Conservation (phyloP, 2,329 filamentous ascomycete genomes). For the Pyrenophora seminiperda region DNA sequence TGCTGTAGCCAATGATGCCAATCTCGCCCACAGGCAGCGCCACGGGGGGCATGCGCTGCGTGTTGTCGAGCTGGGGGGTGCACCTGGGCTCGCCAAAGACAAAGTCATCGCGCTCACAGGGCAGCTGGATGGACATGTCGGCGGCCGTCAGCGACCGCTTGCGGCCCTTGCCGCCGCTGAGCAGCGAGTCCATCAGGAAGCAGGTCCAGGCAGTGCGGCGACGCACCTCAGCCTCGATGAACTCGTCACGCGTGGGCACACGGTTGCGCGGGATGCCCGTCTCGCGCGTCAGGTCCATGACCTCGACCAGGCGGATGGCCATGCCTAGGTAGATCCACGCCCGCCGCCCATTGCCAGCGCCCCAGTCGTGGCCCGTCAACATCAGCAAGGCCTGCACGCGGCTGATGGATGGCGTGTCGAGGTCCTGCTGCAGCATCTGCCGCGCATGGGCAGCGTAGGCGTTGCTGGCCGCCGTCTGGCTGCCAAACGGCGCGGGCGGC, state of each 20-base stretch:
- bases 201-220: constrained; percentile 51
- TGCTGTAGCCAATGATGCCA: constrained; percentile 48
- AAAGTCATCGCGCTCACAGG: constrained; percentile 48
- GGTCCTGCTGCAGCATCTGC: constrained; percentile 48
- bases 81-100: constrained; percentile 48
- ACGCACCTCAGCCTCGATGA: constrained; percentile 50
- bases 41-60: constrained; percentile 36
- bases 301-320: constrained; percentile 49
- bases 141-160: constrained; percentile 41
- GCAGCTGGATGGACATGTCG: constrained; percentile 49
- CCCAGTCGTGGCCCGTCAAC: constrained; percentile 55
- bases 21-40: constrained; percentile 40
- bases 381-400: constrained; percentile 50
- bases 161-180: constrained; percentile 50
- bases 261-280: constrained; percentile 38
- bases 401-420: constrained; percentile 48
- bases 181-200: constrained; percentile 51
- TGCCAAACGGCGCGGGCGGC: constrained; percentile 42
- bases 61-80: constrained; percentile 42
- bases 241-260: constrained; percentile 46
- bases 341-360: constrained; percentile 50
- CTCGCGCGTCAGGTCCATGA: constrained; percentile 49
- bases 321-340: constrained; percentile 52
- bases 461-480: constrained; percentile 50
- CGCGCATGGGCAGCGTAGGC: constrained; percentile 50